Base-by-base conservation (phyloP, 2,329 filamentous ascomycete species). In the Penicillium sp. region DNA sequence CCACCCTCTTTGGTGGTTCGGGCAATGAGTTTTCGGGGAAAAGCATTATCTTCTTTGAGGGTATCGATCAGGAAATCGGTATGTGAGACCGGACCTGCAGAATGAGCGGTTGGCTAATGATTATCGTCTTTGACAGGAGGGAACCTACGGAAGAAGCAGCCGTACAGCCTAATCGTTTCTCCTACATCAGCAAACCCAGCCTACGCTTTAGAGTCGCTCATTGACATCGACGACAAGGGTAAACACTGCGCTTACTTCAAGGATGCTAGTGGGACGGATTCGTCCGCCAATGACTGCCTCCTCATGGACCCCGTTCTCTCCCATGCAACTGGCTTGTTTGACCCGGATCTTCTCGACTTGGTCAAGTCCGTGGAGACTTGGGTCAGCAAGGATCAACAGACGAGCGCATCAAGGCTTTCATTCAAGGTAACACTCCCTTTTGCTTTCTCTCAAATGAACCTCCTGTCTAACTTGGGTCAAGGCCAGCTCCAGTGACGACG, bases 31-130 rank as follows among this genome's bases (percentile, higher is more conserved):
- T 47, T 16, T 13, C 40, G 6, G 52, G 59, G 36, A 68, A 59
- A 45, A 61, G 67, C 24, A 57, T 72, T 40, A 54, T 73, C 14
- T 52, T 71, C 18, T 49, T 67, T 34, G 81, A 87, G 65, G 73
- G 86, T 31, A 67, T 86, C 22, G 68, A 85, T 42, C 65, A 81
- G 55, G 69, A 85, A 41, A 76, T 84, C 60, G 79, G 82, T 58
- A 70, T 78, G 66, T 75, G 72, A 77, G 47, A 18, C 20, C 31
- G 14, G 20, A 49, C n/a, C 8, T 36, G 41, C 40, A 16, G 24
- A 8, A 44, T 7, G 23, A 37, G 11, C 26, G 35, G 20, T 26
- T 37, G 31, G 41, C 49, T 50, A 37, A 55, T 24, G 16, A 10
- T 36, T 46, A 48, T 14, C 9, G 40, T 32, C 40, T 22, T 26